Evolutionary conservation across 345 rosid species (phyloP), one percentile per base, ranked within the genome.

Genomic region (Alliaria petiolata): DNA sequence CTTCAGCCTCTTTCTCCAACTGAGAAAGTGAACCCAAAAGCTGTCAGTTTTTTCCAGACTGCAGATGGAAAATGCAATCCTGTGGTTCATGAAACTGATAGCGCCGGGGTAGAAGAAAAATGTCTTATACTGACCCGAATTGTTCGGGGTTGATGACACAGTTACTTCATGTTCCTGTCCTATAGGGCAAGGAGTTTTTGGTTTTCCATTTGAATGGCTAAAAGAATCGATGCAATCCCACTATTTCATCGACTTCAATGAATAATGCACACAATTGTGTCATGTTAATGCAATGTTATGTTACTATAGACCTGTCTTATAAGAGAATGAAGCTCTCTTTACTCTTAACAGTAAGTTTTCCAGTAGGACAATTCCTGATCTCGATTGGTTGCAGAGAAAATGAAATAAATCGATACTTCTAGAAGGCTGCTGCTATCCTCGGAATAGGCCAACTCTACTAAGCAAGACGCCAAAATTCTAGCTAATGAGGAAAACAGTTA

Each of bases 1-100:
- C 83, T 72, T 81, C 78, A 67, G 98, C 98, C 71, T 93, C 98
- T 89, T 91, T 93, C 84, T 93, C 97, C 86, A 93, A 58, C 98
- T 93, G 87, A 77, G 25, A 70, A 57, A 26, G 40, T 7, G 12
- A 55, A 43, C 22, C 25, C 3, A 45, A 35, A 62, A 38, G 58
- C 33, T 39, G 8, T 71, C 38, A 76, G 59, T 12, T 8, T 71
- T 53, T 9, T 26, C 75, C 70, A 20, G 38, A 46, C 17, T 31
- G 44, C 42, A 55, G 39, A 69, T 62, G 31, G 38, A 28, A 54
- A 46, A 69, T 67, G 75, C 79, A 76, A 56, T 43, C 51, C 50
- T 61, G 47, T 52, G 70, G 49, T 16, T 75, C 69, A 52, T 54
- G 63, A 33, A 71, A 39, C 10, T 64, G 20, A 70, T 35, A 64